Evolutionary conservation across 331 rosid species (phyloP), one percentile per base, ranked within the genome.

Genomic region (Dryas integrifolia): DNA sequence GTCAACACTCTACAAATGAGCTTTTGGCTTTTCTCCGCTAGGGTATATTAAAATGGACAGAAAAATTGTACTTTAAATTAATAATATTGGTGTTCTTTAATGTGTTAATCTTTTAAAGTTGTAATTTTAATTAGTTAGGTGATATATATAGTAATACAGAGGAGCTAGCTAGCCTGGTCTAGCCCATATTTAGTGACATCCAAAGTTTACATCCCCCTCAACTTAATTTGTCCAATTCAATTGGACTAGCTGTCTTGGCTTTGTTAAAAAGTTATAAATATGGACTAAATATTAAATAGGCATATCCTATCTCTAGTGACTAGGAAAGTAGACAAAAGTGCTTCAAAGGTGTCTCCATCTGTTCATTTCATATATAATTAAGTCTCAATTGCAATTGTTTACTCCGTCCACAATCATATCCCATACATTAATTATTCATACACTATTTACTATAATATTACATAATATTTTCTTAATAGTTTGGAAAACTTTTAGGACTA

Each of bases 1-100:
- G 74, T 75, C 74, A 77, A 55, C 64, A 77, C 67, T 67, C 61
- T 41, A 40, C 62, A 40, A 61, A 56, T 66, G 59, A 58, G 62
- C 52, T 66, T 79, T 77, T 81, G 76, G 80, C 76, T 62, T 70
- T 77, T 80, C 26, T 81, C 73, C 50, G 52, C 60, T 49, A 51
- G 35, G 57, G 67, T 65, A 67, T 47, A 60, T 57, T n/a, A 45
- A 21, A 44, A 30, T 72, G 10, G 38, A 45, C 62, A 51, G 46
- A 12, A 30, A 30, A 30, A 30, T 30, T 30, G 35, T 30, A 30
- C 35, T 30, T 30, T 30, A 30, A 30, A 30, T 30, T 30, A 30
- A 30, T 30, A 30, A 30, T 30, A 30, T 30, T 30, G 35, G 35
- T 30, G 35, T 30, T 30, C 35, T 30, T 30, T 30, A 30, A 30